Conservation (phyloP, 805 yeast genomes). For the Metschnikowia borealis region DNA sequence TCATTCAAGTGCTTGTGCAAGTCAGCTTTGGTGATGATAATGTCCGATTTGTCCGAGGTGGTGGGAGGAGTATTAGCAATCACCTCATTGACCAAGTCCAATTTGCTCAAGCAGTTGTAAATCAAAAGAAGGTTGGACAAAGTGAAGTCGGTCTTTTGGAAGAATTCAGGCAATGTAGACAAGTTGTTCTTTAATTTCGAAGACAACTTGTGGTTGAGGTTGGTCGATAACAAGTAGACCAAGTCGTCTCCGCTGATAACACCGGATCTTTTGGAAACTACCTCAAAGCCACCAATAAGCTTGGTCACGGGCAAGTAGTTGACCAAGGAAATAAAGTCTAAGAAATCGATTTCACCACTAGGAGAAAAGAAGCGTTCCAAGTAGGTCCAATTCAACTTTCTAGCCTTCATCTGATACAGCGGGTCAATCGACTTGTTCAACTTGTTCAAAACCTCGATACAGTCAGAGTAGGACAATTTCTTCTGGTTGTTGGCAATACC, state of each 20-base stretch:
- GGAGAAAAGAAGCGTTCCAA: constrained; percentile 40
- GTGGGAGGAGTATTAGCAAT: constrained; percentile 46
- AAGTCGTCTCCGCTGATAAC: constrained; percentile 30
- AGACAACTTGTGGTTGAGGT: constrained; percentile 40
- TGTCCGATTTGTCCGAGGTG: constrained; percentile 37
- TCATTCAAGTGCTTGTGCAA: constrained; percentile 41
- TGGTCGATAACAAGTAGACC: constrained; percentile 30
- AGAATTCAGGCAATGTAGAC: constrained; percentile 33
- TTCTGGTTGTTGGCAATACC: constrained; percentile 33
- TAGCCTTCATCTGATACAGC: constrained; percentile 36
- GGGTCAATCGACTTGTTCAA: constrained; percentile 41
- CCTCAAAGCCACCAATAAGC: constrained; percentile 41
- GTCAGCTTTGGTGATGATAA: constrained; percentile 38
- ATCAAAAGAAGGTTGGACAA: constrained; percentile 38
- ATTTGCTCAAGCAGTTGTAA: constrained; percentile 37
- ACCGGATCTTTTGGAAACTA: constrained; percentile 30
- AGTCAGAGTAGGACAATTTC: constrained; percentile 30
- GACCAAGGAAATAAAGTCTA: constrained; percentile 38
- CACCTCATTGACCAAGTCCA: constrained; percentile 43
- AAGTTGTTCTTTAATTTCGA: constrained; percentile 34
- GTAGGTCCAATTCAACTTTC: constrained; percentile 42
- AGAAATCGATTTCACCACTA: constrained; percentile 32
- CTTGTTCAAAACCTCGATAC: constrained; percentile 31
- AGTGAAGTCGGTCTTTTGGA: constrained; percentile 29
- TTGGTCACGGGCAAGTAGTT: constrained; percentile 44